phyloP scores from a whole-genome alignment of 2,329 filamentous ascomycete species.

The Hypomyces rosellus region DNA sequence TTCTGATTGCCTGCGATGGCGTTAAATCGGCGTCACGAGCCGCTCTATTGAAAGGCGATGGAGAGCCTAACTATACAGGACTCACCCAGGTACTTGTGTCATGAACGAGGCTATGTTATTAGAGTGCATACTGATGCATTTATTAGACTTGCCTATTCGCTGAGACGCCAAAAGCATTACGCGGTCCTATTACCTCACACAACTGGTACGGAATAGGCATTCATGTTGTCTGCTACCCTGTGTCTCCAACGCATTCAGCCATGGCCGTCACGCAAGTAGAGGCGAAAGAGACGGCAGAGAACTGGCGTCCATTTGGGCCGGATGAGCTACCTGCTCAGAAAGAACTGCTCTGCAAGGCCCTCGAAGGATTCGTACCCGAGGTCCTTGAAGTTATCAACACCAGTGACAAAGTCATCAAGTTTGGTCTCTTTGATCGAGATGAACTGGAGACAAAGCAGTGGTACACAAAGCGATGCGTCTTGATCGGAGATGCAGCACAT shows the following conservation, averaged over 20 bases:
- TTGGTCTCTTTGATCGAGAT: constrained; percentile 20
- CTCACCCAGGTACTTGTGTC: constrained; percentile 11
- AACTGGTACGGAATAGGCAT: constrained; percentile 21
- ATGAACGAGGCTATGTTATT: too few species aligned
- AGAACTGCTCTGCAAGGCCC: constrained; percentile 11
- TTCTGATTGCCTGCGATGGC: constrained; percentile 21
- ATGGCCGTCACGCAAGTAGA: constrained; percentile 20
- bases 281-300: constrained; percentile 16
- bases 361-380: constrained; percentile 15
- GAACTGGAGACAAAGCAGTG: constrained; percentile 18
- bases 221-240: constrained; percentile 19
- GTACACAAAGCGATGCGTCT: constrained; percentile 17
- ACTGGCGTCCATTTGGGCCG: constrained; percentile 17
- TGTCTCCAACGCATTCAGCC: constrained; percentile 15
- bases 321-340: constrained; percentile 14
- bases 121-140: background rate
- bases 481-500: constrained; percentile 20
- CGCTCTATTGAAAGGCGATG: constrained; percentile 12
- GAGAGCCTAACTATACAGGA: constrained; percentile 17
- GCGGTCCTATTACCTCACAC: constrained; percentile 10
- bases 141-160: constrained; percentile 17
- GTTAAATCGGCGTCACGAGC: constrained; percentile 16
- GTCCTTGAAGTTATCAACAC: constrained; percentile 15
- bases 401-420: constrained; percentile 20
- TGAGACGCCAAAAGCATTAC: constrained; percentile 12